Evolutionary conservation across 1,139 yeast species (phyloP), one percentile per base, ranked within the genome.

Genomic region (Lodderomyces metapsilosis): DNA sequence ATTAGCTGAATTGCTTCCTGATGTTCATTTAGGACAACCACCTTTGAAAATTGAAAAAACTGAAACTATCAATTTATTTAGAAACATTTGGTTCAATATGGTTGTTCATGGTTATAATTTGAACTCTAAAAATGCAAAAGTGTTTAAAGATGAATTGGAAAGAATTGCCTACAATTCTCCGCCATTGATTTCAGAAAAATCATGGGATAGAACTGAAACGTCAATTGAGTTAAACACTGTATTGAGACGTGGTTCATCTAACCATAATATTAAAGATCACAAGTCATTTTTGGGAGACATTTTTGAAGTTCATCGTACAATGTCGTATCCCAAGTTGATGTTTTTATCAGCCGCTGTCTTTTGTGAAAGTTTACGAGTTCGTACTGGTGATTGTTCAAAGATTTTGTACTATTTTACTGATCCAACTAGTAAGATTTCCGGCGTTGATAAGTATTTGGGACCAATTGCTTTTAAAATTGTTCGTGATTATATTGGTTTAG

Each of bases 41-140:
- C 71, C 71, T 3, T 59, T 71, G 43, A 48, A 55, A 23, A 60
- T 80, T 20, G 58, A 58, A 10, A 77, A 79, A 42, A 66, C 75
- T 33, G 70, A 65, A 12, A 72, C 78, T 2, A 65, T 78, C 41
- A 68, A 76, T 36, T 66, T 84, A 44, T 88, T 91, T 67, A 79
- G 95, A 56, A 87, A 92, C 59, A 81, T 88, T 38, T 94, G 99
- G 99, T 89, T 87, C 59, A 92, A 91, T 56, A 74, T 92, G 77
- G 94, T 85, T 4, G 88, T 91, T 34, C 96, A 92, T 61, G 98
- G 98, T 0, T 89, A 82, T 58, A 77, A 83, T 18, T 70, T 73
- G 40, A 74, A 75, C 39, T 82, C 95, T 0, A 70, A 71, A 11
- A 68, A 81, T 53, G 76, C 82, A 9, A 64, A 68, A 42, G 62